These are phyloP conservation scores for Venturia nashicola DNA, from an alignment of 2,329 filamentous ascomycete species.

Conservation along the genomic window DNA sequence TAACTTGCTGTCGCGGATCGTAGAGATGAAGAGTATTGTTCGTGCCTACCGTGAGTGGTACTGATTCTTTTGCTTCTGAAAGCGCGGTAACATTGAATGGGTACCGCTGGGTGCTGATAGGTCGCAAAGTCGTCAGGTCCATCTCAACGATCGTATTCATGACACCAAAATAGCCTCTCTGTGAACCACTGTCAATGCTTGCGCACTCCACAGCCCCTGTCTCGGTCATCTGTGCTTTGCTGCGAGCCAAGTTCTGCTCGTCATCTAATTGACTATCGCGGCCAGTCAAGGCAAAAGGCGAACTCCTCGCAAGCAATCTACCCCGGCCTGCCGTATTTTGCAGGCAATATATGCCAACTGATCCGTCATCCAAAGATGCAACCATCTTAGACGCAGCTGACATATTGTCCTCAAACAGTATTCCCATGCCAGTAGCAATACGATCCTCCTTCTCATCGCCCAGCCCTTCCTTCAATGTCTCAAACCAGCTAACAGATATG, in stretches of 20 bases:
- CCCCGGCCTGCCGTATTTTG: conserved; percentile 34
- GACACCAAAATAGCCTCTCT: conserved; percentile 68
- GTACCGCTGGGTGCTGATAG: conserved; percentile 59
- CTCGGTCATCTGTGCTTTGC: conserved; percentile 51
- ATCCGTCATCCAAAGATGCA: conserved; percentile 74
- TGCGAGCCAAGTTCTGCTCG: conserved; percentile 29
- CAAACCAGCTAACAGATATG: conserved; percentile 64
- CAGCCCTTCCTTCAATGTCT: conserved; percentile 40
- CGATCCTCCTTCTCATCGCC: conserved; percentile 19
- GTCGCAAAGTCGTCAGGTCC: conserved; percentile 60
- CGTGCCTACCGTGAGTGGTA: conserved; percentile 75
- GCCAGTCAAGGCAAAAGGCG: conserved; percentile 47
- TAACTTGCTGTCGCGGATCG: conserved; percentile 48
- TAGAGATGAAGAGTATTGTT: conserved; percentile 71
- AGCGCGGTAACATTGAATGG: conserved; percentile 76
- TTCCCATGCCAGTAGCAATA: conserved; percentile 57
- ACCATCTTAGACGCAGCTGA: conserved; percentile 50
- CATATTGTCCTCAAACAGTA: conserved; percentile 44
- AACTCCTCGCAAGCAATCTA: conserved; percentile 52
- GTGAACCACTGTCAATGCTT: conserved; percentile 56
- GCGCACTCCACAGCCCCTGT: conserved; percentile 68
- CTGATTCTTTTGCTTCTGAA: conserved; percentile 52
- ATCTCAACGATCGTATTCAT: conserved; percentile 68
- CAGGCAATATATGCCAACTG: conserved; percentile 71
- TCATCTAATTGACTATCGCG: conserved; percentile 25